Evolutionary conservation across 495 filamentous ascomycete species (phyloP).

Genomic region (Penicillium coprophilum): DNA sequence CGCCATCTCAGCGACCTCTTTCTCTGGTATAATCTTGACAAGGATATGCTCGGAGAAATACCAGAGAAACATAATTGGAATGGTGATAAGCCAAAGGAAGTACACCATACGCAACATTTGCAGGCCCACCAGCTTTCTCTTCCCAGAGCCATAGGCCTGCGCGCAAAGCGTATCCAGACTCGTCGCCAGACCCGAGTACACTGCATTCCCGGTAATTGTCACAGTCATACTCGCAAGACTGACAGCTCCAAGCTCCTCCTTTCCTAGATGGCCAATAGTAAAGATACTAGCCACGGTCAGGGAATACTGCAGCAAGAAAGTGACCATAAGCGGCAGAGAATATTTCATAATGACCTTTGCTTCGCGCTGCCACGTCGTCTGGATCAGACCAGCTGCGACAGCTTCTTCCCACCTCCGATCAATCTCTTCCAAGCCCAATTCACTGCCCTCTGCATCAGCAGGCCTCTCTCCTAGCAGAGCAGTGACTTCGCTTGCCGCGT

Average conservation of each 20-base stretch:
- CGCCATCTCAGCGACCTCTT: constrained; percentile 60
- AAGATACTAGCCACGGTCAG: constrained; percentile 71
- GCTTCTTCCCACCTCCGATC: constrained; percentile 76
- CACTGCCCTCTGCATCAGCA: constrained; percentile 24
- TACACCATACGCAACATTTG: constrained; percentile 70
- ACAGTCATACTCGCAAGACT: constrained; percentile 67
- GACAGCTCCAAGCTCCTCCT: constrained; percentile 62
- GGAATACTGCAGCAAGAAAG: constrained; percentile 73
- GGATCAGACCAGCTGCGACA: constrained; percentile 67
- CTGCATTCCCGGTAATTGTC: constrained; percentile 70
- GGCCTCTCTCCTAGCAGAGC: constrained; percentile 42
- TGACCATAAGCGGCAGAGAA: constrained; percentile 65
- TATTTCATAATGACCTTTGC: constrained; percentile 64
- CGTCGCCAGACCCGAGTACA: constrained; percentile 71
- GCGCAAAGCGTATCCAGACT: constrained; percentile 74
- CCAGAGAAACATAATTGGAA: constrained; percentile 69
- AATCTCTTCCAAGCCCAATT: constrained; percentile 40
- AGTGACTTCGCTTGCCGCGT: constrained; percentile 47
- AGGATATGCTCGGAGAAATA: constrained; percentile 60
- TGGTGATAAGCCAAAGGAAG: constrained; percentile 61
- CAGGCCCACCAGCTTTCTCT: constrained; percentile 65
- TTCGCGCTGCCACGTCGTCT: constrained; percentile 84
- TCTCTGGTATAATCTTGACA: constrained; percentile 62
- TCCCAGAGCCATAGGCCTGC: constrained; percentile 73
- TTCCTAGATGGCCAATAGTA: constrained; percentile 64